Base-by-base conservation (phyloP, 2,329 filamentous ascomycete species). In the Fonsecaea pedrosoi region DNA sequence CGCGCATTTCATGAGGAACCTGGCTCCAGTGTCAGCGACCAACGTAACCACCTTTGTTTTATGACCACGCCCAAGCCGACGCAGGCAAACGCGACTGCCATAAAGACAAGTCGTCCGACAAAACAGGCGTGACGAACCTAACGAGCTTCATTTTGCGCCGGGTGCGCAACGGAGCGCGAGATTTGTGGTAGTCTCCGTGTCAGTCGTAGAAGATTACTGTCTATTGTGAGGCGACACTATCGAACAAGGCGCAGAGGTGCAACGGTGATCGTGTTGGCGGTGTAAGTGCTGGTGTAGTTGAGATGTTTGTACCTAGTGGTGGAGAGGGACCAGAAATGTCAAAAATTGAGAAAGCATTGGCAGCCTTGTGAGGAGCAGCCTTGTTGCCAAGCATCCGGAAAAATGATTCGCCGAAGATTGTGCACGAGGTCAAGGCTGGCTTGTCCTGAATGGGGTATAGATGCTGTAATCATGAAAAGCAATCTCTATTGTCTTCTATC, bases 1-100 rank as follows among this genome's bases (percentile, higher is more conserved):
- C 81, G 92, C 89, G 82, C 94, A 98, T 86, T 99, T 99, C 94
- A 98, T 98, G 75, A 99, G 85, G 81, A 99, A 99, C 80, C 95
- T 98, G 45, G 45, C n/a, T 45, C 12, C 12, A 7, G 4, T 15
- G 60, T 62, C 38, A 62, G 60, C n/a, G 48, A 34, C 15, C 34
- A 40, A 13, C 38, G n/a, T n/a, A 38, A 9, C 12, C 13, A 25
- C 32, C 13, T 37, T 37, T n/a, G 25, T 25, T 25, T 25, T 25
- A 25, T 13, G 12, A 30, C n/a, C 35, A 38, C 4, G 13, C 12
- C 13, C n/a, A 12, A 21, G 34, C 12, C 9, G 10, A 7, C 25
- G 15, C 35, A 54, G 32, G 34, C 54, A 4, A 50, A 40, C 10
- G 25, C 25, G 34, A 42, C 34, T 63, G 71, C 70, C 15, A 54